Percentiles rank a stretch among this genome's conserved stretches.
These are phyloP conservation scores for Ricinus communis DNA, from an alignment of 345 rosid genomes.

Conservation along the genomic window DNA sequence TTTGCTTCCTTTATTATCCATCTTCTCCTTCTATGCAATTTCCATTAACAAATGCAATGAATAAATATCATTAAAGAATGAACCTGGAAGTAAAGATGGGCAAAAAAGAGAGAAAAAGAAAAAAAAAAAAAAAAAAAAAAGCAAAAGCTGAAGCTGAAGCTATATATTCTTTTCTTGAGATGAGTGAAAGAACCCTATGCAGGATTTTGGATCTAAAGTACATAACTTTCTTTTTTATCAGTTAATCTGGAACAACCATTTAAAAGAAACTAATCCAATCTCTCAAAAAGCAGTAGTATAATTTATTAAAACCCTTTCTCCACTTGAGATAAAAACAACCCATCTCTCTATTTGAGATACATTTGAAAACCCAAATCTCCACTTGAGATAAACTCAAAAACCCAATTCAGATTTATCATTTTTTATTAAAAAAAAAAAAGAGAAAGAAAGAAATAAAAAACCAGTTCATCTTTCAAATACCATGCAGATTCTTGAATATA, in stretches of 20 bases:
- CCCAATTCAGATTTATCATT: constrained; percentile 4
- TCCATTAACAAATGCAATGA: constrained; percentile 25
- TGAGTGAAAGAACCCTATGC: constrained; percentile 48
- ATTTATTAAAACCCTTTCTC: neutral
- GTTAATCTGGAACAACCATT: constrained; percentile 16
- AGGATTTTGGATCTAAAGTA: constrained; percentile 55
- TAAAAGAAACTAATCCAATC: constrained; percentile 22
- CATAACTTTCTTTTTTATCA: constrained; percentile 18
- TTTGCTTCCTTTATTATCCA: constrained; percentile 52
- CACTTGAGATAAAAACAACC: too few species aligned
- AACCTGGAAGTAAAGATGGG: constrained; percentile 13
- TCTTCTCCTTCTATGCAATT: constrained; percentile 45
- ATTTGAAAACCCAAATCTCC: constrained; percentile 2
- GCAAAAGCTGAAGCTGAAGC: constrained; percentile 18
- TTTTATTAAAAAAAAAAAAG: neutral
- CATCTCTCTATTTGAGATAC: too few species aligned
- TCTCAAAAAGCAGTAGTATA: constrained; percentile 10
- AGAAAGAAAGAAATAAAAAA: constrained; percentile 14
- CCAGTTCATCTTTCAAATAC: constrained; percentile 10
- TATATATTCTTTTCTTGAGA: constrained; percentile 58
- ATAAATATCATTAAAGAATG: constrained; percentile 7
- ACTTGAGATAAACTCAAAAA: neutral
- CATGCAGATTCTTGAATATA: constrained; percentile 12
- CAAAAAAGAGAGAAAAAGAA: constrained; percentile 19
- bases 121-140: constrained; percentile 2